A percentile compares a stretch with the other conserved stretches of the same genome.
These are phyloP conservation scores for Juncus effusus DNA, from an alignment of 176 grass and related monocot genomes.

Conservation along the genomic window DNA sequence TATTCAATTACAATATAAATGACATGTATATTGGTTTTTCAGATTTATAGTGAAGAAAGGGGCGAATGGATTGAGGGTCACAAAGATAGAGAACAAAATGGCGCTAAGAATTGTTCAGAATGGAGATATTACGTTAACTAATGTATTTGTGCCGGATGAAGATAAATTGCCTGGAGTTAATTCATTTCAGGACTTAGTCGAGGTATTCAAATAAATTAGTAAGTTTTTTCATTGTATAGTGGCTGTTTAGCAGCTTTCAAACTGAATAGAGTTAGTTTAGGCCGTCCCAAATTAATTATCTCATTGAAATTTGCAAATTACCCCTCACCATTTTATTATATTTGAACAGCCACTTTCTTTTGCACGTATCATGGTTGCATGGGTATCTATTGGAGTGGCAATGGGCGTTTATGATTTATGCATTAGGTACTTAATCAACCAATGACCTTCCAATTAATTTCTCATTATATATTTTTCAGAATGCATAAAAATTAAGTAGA, in stretches of 20 bases:
- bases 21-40: neutral
- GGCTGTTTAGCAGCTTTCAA: no score
- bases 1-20: no score
- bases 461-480: neutral
- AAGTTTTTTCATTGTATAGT: no score
- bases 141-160: slow-evolving; percentile 73
- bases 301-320: neutral
- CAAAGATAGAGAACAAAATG: slow-evolving; percentile 83
- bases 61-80: slow-evolving; percentile 44
- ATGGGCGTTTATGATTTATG: slow-evolving; percentile 77
- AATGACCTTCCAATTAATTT: neutral
- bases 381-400: slow-evolving; percentile 62
- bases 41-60: slow-evolving; percentile 80
- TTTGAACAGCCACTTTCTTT: slow-evolving; percentile 56
- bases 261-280: no score
- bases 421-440: slow-evolving; percentile 31
- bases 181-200: slow-evolving; percentile 70
- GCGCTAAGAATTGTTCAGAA: slow-evolving; percentile 80
- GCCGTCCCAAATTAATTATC: neutral
- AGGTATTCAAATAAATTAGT: slow-evolving; percentile 33
- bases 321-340: neutral
- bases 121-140: slow-evolving; percentile 59
- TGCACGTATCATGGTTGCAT: slow-evolving; percentile 72
- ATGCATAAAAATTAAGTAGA: neutral
- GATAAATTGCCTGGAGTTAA: slow-evolving; percentile 50